Conservation (phyloP, 345 rosid genomes). For the Eutrema heterophyllum region DNA sequence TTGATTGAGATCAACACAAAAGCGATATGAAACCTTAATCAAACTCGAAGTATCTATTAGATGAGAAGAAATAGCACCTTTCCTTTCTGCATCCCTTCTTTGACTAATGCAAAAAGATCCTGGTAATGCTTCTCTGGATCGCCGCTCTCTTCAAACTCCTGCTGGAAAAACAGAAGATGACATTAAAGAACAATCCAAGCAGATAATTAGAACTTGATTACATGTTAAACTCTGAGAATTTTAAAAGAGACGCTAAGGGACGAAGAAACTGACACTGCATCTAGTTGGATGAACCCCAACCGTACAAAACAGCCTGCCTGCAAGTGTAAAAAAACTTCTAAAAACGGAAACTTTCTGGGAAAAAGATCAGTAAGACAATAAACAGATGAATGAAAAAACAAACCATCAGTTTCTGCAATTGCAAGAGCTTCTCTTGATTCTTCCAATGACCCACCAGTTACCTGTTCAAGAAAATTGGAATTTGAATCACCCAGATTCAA, state of each 20-base stretch:
- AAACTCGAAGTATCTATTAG: background rate
- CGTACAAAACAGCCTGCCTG: constrained; percentile 90
- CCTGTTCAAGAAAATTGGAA: constrained; percentile 38
- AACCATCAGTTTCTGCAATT: constrained; percentile 94
- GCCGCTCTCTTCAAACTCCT: constrained; percentile 92
- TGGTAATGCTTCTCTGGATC: constrained; percentile 87
- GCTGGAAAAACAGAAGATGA: background rate
- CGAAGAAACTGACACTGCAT: constrained; percentile 52
- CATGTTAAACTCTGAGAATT: background rate
- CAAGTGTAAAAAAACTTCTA: background rate
- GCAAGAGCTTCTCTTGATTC: constrained; percentile 95
- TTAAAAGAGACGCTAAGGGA: constrained; percentile 3
- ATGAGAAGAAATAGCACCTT: constrained; percentile 47
- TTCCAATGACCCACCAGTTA: constrained; percentile 91
- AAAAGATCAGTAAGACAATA: background rate
- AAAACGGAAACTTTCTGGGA: background rate
- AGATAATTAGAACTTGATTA: background rate
- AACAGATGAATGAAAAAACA: background rate
- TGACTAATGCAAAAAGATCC: constrained; percentile 69
- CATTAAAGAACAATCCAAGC: constrained; percentile 12
- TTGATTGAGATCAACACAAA: background rate
- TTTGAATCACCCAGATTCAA: background rate
- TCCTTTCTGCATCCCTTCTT: constrained; percentile 83
- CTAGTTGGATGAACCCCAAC: constrained; percentile 99
- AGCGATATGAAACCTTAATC: background rate